Base-by-base conservation (phyloP, 202 grass and related monocot genomes). In the Dendrocalamus latiflorus region DNA sequence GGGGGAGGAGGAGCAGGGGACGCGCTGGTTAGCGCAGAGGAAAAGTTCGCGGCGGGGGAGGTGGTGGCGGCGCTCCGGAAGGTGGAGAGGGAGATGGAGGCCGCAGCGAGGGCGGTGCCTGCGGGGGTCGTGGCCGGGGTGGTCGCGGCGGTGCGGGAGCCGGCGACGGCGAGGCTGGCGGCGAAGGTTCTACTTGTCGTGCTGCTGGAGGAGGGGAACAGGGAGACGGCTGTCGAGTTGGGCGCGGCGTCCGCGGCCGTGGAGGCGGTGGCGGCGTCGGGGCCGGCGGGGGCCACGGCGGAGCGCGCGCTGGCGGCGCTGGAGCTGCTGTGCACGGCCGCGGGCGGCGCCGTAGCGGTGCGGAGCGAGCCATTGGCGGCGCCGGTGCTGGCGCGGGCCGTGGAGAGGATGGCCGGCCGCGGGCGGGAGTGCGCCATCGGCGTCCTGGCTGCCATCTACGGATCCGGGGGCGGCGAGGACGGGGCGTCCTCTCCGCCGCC, bases 221-320 rank as follows among this genome's bases (percentile, higher is more conserved):
- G 90, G 18, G 76, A 68, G 59, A 65, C 80, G 42, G 94, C 90
- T 2, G 90, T 94, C 72, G 83, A 90, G 49, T 84, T 82, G 0
- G 92, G 92, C 21, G 92, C 90, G 0, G 88, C 90, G 15, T 78
- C 89, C 13, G 90, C 90, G 1, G 92, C 86, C 9, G 75, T 94
- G 25, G 94, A 93, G 39, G 92, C 90, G 0, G 90, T 94, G 18
- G 87, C 87, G 6, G 88, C 75, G 38, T 94, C 94, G 2, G 88
- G 94, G 2, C 88, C 92, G 4, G 81, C 88, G 0, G 92, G 94
- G 0, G 81, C 90, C 6, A 97, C 92, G 4, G 90, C 92, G 2
- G 94, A 94, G 84, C 74, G 94, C 80, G 94, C 92, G 41, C 88
- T 94, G 60, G 92, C 94, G 7, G 84, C 94, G 14, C 73, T 97